These are phyloP conservation scores for Monosporascus cannonballus DNA, from an alignment of 2,329 filamentous ascomycete genomes.

Conservation along the genomic window DNA sequence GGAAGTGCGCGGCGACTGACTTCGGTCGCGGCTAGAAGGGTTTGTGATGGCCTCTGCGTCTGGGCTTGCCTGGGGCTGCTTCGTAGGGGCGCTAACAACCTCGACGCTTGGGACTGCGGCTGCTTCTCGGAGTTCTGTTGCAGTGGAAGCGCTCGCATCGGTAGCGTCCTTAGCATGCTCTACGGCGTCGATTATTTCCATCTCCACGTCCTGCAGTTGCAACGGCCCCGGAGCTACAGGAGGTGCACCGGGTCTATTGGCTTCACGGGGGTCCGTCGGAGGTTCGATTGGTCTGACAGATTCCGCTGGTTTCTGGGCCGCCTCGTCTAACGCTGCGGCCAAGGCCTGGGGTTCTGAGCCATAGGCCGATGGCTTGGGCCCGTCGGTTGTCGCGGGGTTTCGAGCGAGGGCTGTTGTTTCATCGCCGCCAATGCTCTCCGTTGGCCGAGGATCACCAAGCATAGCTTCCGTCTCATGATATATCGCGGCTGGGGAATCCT, in stretches of 20 bases:
- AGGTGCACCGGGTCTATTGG: slow-evolving; percentile 12
- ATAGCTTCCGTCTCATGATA: slow-evolving; percentile 1
- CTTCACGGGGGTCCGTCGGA: slow-evolving; percentile 9
- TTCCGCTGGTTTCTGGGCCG: neutral
- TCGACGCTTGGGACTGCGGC: slow-evolving; percentile 19
- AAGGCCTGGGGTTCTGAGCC: neutral
- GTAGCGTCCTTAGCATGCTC: slow-evolving; percentile 12
- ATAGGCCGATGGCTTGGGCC: neutral
- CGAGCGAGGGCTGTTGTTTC: neutral
- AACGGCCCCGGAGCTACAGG: slow-evolving; percentile 10
- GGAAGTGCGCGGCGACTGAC: slow-evolving; percentile 41
- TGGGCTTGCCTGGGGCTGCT: slow-evolving; percentile 29
- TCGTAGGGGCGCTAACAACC: slow-evolving; percentile 13
- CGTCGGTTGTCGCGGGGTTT: neutral
- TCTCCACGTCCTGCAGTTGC: slow-evolving; percentile 16
- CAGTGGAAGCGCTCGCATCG: neutral
- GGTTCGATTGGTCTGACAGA: neutral
- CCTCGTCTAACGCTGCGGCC: neutral
- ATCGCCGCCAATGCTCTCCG: neutral
- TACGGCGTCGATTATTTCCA: slow-evolving; percentile 17
- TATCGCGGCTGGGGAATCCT: slow-evolving; percentile 15
- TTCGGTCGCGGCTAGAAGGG: slow-evolving; percentile 36
- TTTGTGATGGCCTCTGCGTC: slow-evolving; percentile 39
- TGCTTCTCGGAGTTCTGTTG: neutral
- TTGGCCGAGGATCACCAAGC: neutral